A percentile compares a stretch with the other conserved stretches of the same genome.
phyloP scores from a whole-genome alignment of 225 moss, liverwort and hornwort genomes.

The Takakia lepidozioides region DNA sequence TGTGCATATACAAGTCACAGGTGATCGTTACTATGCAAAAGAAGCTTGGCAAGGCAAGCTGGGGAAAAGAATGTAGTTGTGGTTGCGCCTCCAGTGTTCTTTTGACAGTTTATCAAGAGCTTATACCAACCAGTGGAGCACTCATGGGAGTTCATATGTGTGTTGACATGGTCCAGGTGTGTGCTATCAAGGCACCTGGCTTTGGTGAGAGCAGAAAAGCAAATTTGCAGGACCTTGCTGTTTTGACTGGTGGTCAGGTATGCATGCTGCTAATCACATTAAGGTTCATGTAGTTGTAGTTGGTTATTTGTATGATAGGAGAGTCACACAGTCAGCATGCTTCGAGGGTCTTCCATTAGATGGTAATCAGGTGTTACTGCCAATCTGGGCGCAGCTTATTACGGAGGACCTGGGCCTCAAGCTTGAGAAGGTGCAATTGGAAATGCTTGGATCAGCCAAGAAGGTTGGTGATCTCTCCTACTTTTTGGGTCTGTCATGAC shows the following conservation, averaged over 20 bases:
- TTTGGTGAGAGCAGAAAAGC: conserved; percentile 95
- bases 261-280: neutral
- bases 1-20: too few relatives aligned
- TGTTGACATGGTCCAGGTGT: conserved; percentile 68
- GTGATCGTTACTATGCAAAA: too few relatives aligned
- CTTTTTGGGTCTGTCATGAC: too few relatives aligned
- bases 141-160: too few relatives aligned
- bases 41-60: too few relatives aligned
- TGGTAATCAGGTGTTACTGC: neutral
- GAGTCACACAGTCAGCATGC: too few relatives aligned
- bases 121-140: too few relatives aligned
- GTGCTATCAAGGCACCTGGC: conserved; percentile 94
- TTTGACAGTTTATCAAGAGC: too few relatives aligned
- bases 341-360: too few relatives aligned
- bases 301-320: too few relatives aligned
- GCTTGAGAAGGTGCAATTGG: conserved; percentile 68
- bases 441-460: conserved; percentile 81
- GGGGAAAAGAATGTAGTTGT: neutral
- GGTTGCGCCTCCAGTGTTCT: neutral
- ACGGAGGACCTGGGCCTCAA: conserved; percentile 92
- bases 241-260: conserved; percentile 90
- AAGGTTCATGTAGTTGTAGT: neutral
- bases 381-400: conserved; percentile 51
- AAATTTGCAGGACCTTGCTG: conserved; percentile 81
- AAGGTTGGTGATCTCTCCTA: conserved; percentile 71